Conservation (phyloP, 768 basidiomycete species). For the Hypholoma sublateritium region DNA sequence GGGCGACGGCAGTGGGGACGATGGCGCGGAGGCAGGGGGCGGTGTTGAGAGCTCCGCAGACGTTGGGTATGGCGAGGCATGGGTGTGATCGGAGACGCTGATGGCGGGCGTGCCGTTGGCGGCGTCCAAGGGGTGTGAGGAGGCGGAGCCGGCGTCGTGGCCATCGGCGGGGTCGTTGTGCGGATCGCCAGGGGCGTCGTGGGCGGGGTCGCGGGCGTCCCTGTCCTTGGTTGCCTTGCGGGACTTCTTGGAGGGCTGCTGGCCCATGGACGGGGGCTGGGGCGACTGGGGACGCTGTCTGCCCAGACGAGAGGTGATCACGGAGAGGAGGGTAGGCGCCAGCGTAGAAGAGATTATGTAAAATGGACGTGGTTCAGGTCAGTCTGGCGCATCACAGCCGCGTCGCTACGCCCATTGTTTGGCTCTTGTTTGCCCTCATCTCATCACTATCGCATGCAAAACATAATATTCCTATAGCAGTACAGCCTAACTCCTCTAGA, state of each 20-base stretch:
- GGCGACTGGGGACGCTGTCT: constrained; percentile 75
- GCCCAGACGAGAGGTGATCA: constrained; percentile 68
- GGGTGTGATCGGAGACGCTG: constrained; percentile 42
- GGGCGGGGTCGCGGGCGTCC: constrained; percentile 49
- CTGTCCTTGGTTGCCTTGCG: constrained; percentile 73
- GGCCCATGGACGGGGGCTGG: constrained; percentile 74
- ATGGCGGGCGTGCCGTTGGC: constrained; percentile 46
- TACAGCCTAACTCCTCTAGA: constrained; percentile 43
- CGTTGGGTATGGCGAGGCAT: constrained; percentile 38
- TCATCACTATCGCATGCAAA: constrained; percentile 14
- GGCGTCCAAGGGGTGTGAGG: constrained; percentile 28
- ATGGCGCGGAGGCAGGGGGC: constrained; percentile 36
- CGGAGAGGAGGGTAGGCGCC: constrained; percentile 82
- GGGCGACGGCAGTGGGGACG: constrained; percentile 43
- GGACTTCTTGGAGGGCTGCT: constrained; percentile 81
- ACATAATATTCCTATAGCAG: constrained; percentile 25
- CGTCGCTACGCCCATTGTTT: constrained; percentile 27
- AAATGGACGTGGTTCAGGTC: constrained; percentile 14
- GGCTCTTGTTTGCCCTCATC: constrained; percentile 32
- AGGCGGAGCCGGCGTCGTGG: constrained; percentile 37
- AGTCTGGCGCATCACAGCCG: constrained; percentile 16
- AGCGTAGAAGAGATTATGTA: constrained; percentile 36
- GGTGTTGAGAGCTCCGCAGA: constrained; percentile 34
- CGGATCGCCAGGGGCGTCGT: constrained; percentile 38
- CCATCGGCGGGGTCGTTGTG: constrained; percentile 40